Evolutionary conservation across 768 basidiomycete species (phyloP).

Genomic region (Suillus cothurnatus): DNA sequence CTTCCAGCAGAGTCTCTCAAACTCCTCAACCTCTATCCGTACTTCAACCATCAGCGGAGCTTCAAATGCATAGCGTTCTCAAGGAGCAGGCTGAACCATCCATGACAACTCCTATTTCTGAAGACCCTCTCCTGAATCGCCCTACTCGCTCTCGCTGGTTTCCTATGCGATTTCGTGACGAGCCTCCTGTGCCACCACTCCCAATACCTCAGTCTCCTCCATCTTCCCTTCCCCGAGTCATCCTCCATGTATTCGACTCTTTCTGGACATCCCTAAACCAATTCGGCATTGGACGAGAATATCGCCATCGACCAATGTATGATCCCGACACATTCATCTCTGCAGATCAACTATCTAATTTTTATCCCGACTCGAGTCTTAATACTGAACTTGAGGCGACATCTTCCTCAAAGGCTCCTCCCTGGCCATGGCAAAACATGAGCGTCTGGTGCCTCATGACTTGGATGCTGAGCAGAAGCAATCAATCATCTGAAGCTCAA

Average conservation of each 20-base stretch:
- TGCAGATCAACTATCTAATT: conserved; percentile 1
- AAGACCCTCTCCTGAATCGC: background rate
- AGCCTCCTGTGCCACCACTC: conserved; percentile 18
- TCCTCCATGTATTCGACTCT: conserved; percentile 17
- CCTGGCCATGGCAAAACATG: conserved; percentile 20
- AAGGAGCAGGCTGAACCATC: background rate
- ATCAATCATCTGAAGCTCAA: conserved; percentile 12
- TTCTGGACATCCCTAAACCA: conserved; percentile 15
- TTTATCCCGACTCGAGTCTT: background rate
- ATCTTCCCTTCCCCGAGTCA: conserved; percentile 9
- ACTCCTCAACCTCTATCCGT: too few species aligned
- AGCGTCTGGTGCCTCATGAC: conserved; percentile 15
- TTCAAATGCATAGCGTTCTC: background rate
- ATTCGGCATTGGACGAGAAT: conserved; percentile 18
- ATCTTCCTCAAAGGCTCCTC: conserved; percentile 1
- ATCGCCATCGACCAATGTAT: conserved; percentile 12
- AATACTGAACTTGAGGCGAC: background rate
- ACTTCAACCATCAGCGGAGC: background rate
- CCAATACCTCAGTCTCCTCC: background rate
- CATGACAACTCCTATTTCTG: background rate
- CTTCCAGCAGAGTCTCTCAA: background rate
- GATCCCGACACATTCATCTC: background rate
- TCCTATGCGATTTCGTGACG: conserved; percentile 16
- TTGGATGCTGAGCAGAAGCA: conserved; percentile 17
- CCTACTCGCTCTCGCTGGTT: background rate